Percentiles rank a stretch among this genome's conserved stretches.
phyloP scores from a whole-genome alignment of 2,329 filamentous ascomycete genomes.

The Emericellopsis atlantica region DNA sequence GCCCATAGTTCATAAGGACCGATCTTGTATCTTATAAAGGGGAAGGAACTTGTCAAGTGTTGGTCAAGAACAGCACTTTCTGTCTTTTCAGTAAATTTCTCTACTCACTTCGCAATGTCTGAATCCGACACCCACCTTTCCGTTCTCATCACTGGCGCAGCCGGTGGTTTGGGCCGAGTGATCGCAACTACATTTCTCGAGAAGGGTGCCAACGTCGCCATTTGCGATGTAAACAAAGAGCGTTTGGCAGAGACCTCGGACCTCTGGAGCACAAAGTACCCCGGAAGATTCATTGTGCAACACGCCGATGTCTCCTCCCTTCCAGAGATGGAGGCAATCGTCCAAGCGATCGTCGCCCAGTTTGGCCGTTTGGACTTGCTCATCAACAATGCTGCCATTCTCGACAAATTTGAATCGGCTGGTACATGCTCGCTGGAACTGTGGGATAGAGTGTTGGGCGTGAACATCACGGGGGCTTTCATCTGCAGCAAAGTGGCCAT shows the following conservation, averaged over 20 bases:
- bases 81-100: no score
- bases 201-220: conserved; percentile 16
- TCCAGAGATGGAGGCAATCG: conserved; percentile 10
- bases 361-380: conserved; percentile 33
- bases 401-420: conserved; percentile 41
- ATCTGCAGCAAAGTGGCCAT: conserved; percentile 38
- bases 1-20: not conserved
- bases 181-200: conserved; percentile 13
- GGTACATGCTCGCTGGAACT: conserved; percentile 28
- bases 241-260: conserved; percentile 5
- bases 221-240: conserved; percentile 15
- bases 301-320: conserved; percentile 10
- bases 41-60: not conserved
- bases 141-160: conserved; percentile 11
- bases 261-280: not conserved
- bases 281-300: conserved; percentile 2
- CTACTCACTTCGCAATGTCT: not conserved
- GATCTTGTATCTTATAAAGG: not conserved
- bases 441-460: conserved; percentile 40
- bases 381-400: conserved; percentile 44
- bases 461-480: conserved; percentile 44
- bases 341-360: conserved; percentile 6
- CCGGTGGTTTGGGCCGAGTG: conserved; percentile 6
- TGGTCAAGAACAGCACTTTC: no score
- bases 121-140: conserved; percentile 5